Percentiles rank a stretch among this genome's conserved stretches.
Evolutionary conservation across 352 stramenopile genomes (phyloP).

Genomic region (Phytophthora lateralis): DNA sequence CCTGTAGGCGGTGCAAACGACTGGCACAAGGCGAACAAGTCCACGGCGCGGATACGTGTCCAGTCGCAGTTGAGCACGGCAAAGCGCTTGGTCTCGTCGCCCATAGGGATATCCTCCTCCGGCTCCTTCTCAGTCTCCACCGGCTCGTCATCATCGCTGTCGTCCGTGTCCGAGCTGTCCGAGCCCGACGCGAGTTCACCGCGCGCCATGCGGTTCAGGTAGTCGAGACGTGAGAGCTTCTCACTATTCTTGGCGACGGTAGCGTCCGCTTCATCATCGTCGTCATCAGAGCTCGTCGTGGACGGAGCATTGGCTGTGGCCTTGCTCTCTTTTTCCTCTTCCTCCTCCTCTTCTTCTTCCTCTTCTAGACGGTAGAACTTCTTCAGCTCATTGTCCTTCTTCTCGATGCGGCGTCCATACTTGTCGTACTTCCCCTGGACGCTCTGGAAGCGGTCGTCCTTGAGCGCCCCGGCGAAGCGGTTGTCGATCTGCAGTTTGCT

Average conservation of each 20-base stretch:
- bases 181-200: conserved; percentile 70
- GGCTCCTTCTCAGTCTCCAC: conserved; percentile 50
- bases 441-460: conserved; percentile 82
- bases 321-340: conserved; percentile 33
- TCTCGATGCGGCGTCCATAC: conserved; percentile 82
- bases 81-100: conserved; percentile 89
- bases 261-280: conserved; percentile 33
- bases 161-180: conserved; percentile 55
- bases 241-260: conserved; percentile 49
- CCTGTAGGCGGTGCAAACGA: conserved; percentile 93
- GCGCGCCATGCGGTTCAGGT: conserved; percentile 86
- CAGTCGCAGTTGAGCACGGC: conserved; percentile 97
- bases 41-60: conserved; percentile 94
- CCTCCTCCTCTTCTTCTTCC: conserved; percentile 41
- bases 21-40: conserved; percentile 95
- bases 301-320: conserved; percentile 35
- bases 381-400: conserved; percentile 77
- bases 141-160: conserved; percentile 49
- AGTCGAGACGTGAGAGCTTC: conserved; percentile 82
- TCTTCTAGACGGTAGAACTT: conserved; percentile 85
- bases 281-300: conserved; percentile 40
- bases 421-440: conserved; percentile 89
- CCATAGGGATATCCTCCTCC: conserved; percentile 81
- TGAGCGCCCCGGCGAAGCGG: conserved; percentile 73
- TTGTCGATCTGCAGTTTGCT: conserved; percentile 86